phyloP scores from a whole-genome alignment of 2,329 filamentous ascomycete species.

The Fulvia fulva region DNA sequence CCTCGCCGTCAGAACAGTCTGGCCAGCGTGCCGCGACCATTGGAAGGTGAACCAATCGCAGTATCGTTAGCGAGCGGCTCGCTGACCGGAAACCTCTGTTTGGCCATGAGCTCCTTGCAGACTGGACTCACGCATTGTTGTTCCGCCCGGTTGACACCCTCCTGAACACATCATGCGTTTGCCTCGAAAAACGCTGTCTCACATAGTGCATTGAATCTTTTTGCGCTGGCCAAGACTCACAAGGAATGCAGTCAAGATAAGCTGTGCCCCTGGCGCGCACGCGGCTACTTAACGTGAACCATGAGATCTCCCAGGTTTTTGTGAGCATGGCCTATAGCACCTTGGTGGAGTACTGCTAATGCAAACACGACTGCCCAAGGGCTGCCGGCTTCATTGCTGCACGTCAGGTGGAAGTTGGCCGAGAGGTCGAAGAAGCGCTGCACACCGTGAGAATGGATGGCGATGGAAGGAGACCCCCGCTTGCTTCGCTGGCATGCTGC shows the following conservation, averaged over 20 bases:
- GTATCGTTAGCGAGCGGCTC: not conserved
- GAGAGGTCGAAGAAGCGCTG: constrained; percentile 5
- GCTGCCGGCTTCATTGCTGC: not conserved
- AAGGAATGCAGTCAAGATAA: not conserved
- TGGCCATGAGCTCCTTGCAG: not conserved
- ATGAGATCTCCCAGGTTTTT: not conserved
- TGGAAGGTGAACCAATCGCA: not conserved
- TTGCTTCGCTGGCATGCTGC: constrained; percentile 9
- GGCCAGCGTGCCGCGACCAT: not conserved
- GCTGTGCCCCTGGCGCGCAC: not conserved
- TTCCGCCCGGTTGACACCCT: constrained; percentile 2
- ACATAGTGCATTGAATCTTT: not conserved
- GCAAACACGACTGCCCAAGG: not conserved
- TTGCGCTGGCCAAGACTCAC: not conserved
- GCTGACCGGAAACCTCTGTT: not conserved
- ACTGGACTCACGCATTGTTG: not conserved
- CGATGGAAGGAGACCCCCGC: not conserved
- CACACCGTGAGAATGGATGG: not conserved
- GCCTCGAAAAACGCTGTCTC: not conserved
- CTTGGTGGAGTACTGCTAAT: not conserved
- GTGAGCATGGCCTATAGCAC: not conserved
- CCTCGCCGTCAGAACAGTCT: not conserved
- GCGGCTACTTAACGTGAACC: not conserved
- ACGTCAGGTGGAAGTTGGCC: constrained; percentile 1
- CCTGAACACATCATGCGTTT: not conserved